Evolutionary conservation across 768 basidiomycete species (phyloP).

Genomic region (Lactarius deliciosus): DNA sequence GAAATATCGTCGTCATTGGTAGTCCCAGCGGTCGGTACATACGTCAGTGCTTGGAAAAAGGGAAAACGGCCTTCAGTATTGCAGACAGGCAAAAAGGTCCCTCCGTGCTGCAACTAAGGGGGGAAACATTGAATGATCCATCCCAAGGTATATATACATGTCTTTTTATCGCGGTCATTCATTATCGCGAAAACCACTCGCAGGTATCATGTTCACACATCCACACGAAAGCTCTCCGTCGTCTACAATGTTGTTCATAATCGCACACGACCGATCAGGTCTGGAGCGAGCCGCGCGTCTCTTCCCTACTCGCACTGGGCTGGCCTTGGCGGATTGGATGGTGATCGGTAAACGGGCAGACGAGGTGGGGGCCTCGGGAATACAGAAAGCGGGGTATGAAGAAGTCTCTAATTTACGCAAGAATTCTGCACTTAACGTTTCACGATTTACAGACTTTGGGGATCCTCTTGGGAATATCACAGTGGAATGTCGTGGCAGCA

Average conservation of each 20-base stretch:
- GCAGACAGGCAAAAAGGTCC: conserved; percentile 9
- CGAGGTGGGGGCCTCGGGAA: conserved; percentile 64
- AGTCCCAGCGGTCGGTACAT: conserved; percentile 33
- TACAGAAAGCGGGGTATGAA: conserved; percentile 73
- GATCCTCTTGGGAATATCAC: conserved; percentile 38
- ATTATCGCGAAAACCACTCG: conserved; percentile 19
- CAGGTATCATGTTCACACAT: conserved; percentile 62
- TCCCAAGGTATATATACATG: conserved; percentile 22
- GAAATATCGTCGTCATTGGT: conserved; percentile 66
- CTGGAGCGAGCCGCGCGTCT: conserved; percentile 68
- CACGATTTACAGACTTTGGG: conserved; percentile 36
- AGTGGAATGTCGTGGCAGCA: conserved; percentile 37
- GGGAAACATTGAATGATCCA: conserved; percentile 7
- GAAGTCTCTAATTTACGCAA: conserved; percentile 17
- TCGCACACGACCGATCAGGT: conserved; percentile 54
- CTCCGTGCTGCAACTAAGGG: conserved; percentile 20
- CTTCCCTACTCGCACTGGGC: conserved; percentile 85
- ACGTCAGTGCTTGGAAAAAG: conserved; percentile 22
- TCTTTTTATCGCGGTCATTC: conserved; percentile 24
- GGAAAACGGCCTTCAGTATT: conserved; percentile 30
- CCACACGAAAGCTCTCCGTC: conserved; percentile 50
- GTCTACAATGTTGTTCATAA: conserved; percentile 53
- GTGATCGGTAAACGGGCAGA: conserved; percentile 56
- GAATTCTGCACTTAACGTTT: conserved; percentile 21
- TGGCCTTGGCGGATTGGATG: conserved; percentile 76